Evolutionary conservation across 768 basidiomycete genomes (phyloP).

Genomic region (Lyophyllum decastes): DNA sequence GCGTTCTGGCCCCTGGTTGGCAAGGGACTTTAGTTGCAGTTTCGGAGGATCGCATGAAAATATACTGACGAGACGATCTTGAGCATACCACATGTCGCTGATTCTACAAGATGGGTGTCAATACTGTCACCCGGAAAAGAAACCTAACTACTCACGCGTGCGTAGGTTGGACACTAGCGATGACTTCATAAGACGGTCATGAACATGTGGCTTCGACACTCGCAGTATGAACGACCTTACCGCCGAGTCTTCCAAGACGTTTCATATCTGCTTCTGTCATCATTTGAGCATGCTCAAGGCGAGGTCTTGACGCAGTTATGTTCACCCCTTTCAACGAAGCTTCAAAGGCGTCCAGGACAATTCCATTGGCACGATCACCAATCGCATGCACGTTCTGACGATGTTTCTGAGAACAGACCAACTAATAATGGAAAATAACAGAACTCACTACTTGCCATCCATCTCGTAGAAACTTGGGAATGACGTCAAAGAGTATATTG

Average conservation of each 20-base stretch:
- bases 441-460: slow-evolving; percentile 88
- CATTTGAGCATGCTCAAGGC: slow-evolving; percentile 92
- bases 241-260: slow-evolving; percentile 77
- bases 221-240: slow-evolving; percentile 38
- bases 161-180: slow-evolving; percentile 88
- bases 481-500: slow-evolving; percentile 59
- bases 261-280: slow-evolving; percentile 74
- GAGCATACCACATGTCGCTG: slow-evolving; percentile 90
- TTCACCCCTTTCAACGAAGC: slow-evolving; percentile 58
- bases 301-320: slow-evolving; percentile 67
- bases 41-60: not conserved
- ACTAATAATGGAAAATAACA: not conserved
- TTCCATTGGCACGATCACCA: slow-evolving; percentile 84
- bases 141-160: slow-evolving; percentile 62
- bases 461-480: slow-evolving; percentile 72
- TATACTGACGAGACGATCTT: slow-evolving; percentile 69
- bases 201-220: not conserved
- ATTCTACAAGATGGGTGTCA: slow-evolving; percentile 44
- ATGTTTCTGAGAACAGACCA: not conserved
- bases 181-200: slow-evolving; percentile 51
- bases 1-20: slow-evolving; percentile 71
- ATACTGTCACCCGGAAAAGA: not conserved
- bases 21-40: slow-evolving; percentile 5
- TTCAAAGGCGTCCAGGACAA: slow-evolving; percentile 85
- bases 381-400: slow-evolving; percentile 84